Evolutionary conservation across 495 filamentous ascomycete genomes (phyloP), one percentile per base, ranked within the genome.

Genomic region (Podospora appendiculata): DNA sequence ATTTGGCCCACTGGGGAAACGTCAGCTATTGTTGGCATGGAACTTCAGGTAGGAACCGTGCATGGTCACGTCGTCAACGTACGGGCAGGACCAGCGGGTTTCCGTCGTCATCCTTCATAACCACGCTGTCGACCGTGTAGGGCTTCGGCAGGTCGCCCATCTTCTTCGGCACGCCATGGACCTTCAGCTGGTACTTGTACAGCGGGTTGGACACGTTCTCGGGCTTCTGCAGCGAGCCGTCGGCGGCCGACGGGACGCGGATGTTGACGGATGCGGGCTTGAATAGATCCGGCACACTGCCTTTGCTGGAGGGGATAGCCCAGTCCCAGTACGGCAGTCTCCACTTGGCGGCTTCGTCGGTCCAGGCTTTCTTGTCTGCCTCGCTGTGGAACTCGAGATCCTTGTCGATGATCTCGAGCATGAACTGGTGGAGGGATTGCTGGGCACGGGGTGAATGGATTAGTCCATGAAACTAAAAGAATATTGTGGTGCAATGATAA

Each of bases 351-450:
- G 45, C 39, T 33, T 10, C 44, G 19, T 46, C 11, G 25, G 32
- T 46, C 44, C 44, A 46, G 13, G 44, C 14, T 46, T 46, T 14
- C 32, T 46, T 46, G 19, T 46, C 44, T 3, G 13, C 44, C 16
- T 46, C 44, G 19, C 44, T 13, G 19, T 13, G 3, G 25, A 46
- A 47, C 11, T 47, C 6, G 18, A 47, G 17, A 8, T 25, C 38
- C 2, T 41, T 13, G 12, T 47, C 25, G 32, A 47, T 47, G 3
- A 52, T 10, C 10, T 44, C 41, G 0, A 16, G 12, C 36, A 58
- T 57, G 61, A 81, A 78, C 73, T 85, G 79, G 48, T 77, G 75
- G 3, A 54, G 8, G 11, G 39, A 43, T 16, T 54, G 52, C 25
- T 25, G 25, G 25, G 25, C 25, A 25, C 25, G 25, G 25, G 25